Conservation (phyloP, 176 grass and related monocot species). For the Carex pumila region DNA sequence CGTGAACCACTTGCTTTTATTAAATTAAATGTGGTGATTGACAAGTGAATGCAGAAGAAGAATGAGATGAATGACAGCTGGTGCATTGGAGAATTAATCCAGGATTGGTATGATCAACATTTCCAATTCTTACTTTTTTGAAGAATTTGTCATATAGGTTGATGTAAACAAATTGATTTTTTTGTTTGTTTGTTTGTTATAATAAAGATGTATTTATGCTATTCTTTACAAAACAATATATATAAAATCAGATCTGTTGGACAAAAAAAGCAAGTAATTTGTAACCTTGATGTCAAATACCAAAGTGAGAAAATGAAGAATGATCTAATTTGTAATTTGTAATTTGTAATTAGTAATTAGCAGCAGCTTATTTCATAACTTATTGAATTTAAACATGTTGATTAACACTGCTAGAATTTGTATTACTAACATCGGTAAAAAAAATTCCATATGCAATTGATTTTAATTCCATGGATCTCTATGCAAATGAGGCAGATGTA, state of each 20-base stretch:
- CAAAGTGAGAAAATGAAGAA: conserved; percentile 4
- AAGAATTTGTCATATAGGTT: conserved; percentile 2
- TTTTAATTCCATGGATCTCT: no score
- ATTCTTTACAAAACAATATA: neutral
- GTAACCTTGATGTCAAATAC: neutral
- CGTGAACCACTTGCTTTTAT: neutral
- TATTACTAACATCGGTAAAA: no score
- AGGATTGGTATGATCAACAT: conserved; percentile 5
- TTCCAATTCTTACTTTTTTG: neutral
- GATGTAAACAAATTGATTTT: neutral
- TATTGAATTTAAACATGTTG: no score
- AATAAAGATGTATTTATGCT: neutral
- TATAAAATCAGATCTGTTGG: neutral
- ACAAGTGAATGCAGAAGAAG: neutral
- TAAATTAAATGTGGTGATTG: conserved; percentile 8
- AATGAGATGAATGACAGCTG: neutral
- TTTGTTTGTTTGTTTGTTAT: neutral
- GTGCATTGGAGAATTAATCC: neutral
- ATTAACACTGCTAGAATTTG: no score
- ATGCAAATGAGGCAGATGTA: no score
- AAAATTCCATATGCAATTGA: no score
- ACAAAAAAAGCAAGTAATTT: neutral
- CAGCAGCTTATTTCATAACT: neutral
- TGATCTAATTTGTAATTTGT: neutral
- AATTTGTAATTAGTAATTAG: neutral